Percentiles rank a stretch among this genome's conserved stretches.
Evolutionary conservation across 2,329 filamentous ascomycete genomes (phyloP).

Genomic region (Macrophomina tecta): DNA sequence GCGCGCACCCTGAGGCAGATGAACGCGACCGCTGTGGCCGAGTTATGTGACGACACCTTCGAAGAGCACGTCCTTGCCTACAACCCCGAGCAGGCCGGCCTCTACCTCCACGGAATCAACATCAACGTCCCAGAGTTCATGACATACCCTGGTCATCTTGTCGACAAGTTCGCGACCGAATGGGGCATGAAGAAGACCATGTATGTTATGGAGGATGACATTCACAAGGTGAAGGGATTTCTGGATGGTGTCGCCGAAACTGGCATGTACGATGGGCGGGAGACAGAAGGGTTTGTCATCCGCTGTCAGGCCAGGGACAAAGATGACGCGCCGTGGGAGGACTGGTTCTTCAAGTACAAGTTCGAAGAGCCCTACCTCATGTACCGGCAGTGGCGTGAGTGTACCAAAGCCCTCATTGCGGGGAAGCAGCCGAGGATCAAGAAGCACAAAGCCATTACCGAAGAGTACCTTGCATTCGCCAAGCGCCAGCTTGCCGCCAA

Average conservation of each 20-base stretch:
- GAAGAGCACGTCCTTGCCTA: slow-evolving; percentile 98
- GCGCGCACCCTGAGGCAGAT: slow-evolving; percentile 75
- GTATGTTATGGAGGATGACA: slow-evolving; percentile 76
- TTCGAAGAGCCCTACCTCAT: slow-evolving; percentile 98
- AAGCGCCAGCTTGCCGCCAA: slow-evolving; percentile 74
- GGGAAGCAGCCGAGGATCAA: slow-evolving; percentile 76
- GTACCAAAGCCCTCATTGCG: slow-evolving; percentile 85
- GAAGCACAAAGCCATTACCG: slow-evolving; percentile 88
- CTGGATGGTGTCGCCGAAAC: slow-evolving; percentile 85
- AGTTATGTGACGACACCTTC: slow-evolving; percentile 94
- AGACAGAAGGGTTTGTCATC: slow-evolving; percentile 96
- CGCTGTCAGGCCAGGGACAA: slow-evolving; percentile 75
- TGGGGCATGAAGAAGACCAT: slow-evolving; percentile 96
- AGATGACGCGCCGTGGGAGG: slow-evolving; percentile 65
- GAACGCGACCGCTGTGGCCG: slow-evolving; percentile 93
- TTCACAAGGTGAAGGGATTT: slow-evolving; percentile 77
- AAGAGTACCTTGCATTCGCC: slow-evolving; percentile 87
- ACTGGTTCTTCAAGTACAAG: slow-evolving; percentile 99
- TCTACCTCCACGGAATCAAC: slow-evolving; percentile 96
- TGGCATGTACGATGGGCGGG: slow-evolving; percentile 85
- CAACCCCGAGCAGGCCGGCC: slow-evolving; percentile 77
- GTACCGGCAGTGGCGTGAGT: slow-evolving; percentile 98
- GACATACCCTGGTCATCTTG: slow-evolving; percentile 81
- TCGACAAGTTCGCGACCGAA: slow-evolving; percentile 85
- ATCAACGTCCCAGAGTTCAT: slow-evolving; percentile 91